Evolutionary conservation across 2,329 filamentous ascomycete species (phyloP).

Genomic region (Penicillium digitatum): DNA sequence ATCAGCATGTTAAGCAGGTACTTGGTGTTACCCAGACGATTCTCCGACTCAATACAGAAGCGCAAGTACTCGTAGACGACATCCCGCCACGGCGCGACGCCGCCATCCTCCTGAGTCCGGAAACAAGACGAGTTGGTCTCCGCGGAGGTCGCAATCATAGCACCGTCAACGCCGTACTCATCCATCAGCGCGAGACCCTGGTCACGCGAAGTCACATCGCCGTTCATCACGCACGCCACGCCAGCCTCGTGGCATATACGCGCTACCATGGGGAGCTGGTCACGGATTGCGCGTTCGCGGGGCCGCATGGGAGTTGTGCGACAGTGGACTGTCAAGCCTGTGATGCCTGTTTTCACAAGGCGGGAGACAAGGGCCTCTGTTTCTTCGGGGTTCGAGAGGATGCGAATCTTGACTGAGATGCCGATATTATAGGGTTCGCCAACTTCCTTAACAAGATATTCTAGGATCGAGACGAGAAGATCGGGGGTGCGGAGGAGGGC

Average conservation of each 20-base stretch:
- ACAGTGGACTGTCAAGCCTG: constrained; percentile 87
- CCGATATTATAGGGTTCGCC: constrained; percentile 76
- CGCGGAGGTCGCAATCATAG: constrained; percentile 93
- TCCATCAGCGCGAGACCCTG: constrained; percentile 66
- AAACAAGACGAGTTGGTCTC: constrained; percentile 92
- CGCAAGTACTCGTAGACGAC: constrained; percentile 73
- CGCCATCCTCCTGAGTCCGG: constrained; percentile 63
- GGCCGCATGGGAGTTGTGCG: constrained; percentile 95
- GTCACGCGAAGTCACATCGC: constrained; percentile 74
- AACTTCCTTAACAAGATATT: constrained; percentile 74
- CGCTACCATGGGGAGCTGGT: constrained; percentile 79
- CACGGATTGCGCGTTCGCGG: constrained; percentile 78
- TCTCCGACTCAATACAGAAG: constrained; percentile 70
- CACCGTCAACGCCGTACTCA: constrained; percentile 84
- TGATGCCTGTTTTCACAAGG: constrained; percentile 84
- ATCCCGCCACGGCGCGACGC: constrained; percentile 68
- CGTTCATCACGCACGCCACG: constrained; percentile 93
- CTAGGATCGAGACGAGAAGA: constrained; percentile 74
- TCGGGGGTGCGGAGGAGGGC: constrained; percentile 83
- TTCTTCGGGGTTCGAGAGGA: constrained; percentile 70
- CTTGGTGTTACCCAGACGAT: constrained; percentile 89
- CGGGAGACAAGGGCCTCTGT: constrained; percentile 74
- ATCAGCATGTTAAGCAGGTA: constrained; percentile 82
- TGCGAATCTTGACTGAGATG: constrained; percentile 93
- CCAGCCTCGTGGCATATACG: constrained; percentile 76